Percentiles rank a stretch among this genome's conserved stretches.
Evolutionary conservation across 345 rosid species (phyloP).

Genomic region (Hibiscus syriacus): DNA sequence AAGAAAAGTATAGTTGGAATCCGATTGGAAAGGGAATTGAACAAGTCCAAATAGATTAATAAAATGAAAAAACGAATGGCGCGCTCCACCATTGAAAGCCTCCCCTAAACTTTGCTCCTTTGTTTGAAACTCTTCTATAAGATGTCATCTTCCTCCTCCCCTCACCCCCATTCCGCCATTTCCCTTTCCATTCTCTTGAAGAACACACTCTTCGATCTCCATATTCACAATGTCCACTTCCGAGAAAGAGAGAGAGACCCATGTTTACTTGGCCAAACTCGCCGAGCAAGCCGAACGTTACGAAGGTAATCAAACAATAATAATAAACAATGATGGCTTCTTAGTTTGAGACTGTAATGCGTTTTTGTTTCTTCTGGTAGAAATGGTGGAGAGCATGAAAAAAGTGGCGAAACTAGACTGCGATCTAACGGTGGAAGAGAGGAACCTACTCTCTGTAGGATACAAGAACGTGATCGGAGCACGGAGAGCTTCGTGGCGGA

Average conservation of each 20-base stretch:
- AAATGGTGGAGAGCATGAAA: conserved; percentile 98
- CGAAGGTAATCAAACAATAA: conserved; percentile 50
- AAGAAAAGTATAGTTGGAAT: no score
- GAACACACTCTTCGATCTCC: neutral
- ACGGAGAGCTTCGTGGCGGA: conserved; percentile 91
- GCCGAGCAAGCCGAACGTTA: conserved; percentile 96
- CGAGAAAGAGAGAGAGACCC: conserved; percentile 80
- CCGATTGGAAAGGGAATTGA: conserved; percentile 5
- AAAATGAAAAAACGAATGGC: conserved; percentile 4
- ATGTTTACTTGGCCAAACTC: conserved; percentile 92
- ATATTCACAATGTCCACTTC: conserved; percentile 34
- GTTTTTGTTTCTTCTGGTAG: no score
- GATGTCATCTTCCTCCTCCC: neutral
- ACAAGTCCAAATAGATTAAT: conserved; percentile 8
- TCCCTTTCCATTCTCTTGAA: neutral
- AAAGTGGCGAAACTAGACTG: conserved; percentile 65
- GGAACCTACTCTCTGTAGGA: conserved; percentile 91
- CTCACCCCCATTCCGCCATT: neutral
- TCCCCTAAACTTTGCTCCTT: neutral
- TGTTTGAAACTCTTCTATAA: neutral
- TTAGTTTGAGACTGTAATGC: no score
- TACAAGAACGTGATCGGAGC: conserved; percentile 95
- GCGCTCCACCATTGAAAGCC: conserved; percentile 11
- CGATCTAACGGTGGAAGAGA: conserved; percentile 89
- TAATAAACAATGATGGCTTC: neutral